phyloP scores from a whole-genome alignment of 2,329 filamentous ascomycete genomes.

The Pezicula carpinea region DNA sequence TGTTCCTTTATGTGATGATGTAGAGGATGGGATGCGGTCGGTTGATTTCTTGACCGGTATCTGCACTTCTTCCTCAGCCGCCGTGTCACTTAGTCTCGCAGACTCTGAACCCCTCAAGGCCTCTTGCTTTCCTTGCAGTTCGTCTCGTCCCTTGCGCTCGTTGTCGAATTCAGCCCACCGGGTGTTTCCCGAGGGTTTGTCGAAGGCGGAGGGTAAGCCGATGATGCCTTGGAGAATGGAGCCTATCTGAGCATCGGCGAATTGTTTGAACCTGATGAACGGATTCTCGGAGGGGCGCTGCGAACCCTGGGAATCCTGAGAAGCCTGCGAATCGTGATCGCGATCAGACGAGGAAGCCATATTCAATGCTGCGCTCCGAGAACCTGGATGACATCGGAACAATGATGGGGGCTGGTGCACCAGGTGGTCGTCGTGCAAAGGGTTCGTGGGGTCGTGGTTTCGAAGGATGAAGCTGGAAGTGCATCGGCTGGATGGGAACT shows the following conservation, averaged over 20 bases:
- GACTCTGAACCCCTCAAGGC: conserved; percentile 17
- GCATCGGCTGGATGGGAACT: not conserved
- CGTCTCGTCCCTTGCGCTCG: conserved; percentile 20
- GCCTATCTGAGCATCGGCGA: conserved; percentile 25
- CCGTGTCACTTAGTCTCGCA: not conserved
- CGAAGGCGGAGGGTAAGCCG: conserved; percentile 27
- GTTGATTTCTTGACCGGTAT: conserved; percentile 13
- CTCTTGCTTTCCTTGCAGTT: conserved; percentile 17
- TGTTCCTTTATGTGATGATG: not conserved
- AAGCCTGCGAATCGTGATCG: conserved; percentile 10
- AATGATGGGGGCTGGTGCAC: no score
- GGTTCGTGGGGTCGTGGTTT: not conserved
- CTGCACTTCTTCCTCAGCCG: conserved; percentile 5
- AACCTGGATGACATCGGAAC: not conserved
- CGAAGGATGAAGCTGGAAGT: not conserved
- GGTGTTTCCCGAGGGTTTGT: conserved; percentile 10
- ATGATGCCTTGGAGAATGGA: conserved; percentile 28
- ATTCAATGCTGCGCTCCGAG: conserved; percentile 1
- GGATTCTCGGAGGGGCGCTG: conserved; percentile 22
- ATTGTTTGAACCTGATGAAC: conserved; percentile 27
- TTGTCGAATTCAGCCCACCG: conserved; percentile 25
- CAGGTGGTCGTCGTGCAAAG: no score
- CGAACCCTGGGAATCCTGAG: not conserved
- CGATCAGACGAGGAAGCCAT: conserved; percentile 19
- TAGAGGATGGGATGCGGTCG: not conserved